Evolutionary conservation across 176 grass and related monocot genomes (phyloP).

Genomic region (Hordeum vulgare): DNA sequence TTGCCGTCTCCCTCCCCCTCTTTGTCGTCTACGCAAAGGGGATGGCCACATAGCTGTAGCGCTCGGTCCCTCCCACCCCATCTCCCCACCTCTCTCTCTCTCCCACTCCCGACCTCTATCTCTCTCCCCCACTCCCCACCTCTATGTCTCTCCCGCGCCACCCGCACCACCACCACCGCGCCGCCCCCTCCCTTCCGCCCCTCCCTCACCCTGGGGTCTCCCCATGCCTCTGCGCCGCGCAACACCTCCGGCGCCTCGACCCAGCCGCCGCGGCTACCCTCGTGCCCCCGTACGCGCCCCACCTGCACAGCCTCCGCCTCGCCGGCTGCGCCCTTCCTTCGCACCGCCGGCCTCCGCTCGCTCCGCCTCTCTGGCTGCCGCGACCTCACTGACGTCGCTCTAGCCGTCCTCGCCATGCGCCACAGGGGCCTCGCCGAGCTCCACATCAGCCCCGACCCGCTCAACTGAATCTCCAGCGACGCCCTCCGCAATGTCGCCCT

Average conservation of each 20-base stretch:
- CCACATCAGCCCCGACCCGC: too few species aligned
- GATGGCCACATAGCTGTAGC: too few species aligned
- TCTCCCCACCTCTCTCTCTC: too few species aligned
- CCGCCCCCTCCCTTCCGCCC: too few species aligned
- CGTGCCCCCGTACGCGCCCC: slow-evolving; percentile 39
- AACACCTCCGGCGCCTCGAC: slow-evolving; percentile 68
- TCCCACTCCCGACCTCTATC: too few species aligned
- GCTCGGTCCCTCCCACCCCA: too few species aligned
- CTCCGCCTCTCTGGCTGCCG: slow-evolving; percentile 43
- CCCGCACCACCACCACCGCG: too few species aligned
- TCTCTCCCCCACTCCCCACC: too few species aligned
- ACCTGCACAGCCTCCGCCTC: slow-evolving; percentile 55
- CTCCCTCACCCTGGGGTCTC: too few species aligned
- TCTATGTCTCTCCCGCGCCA: too few species aligned
- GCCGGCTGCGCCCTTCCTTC: slow-evolving; percentile 48
- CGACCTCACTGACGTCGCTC: slow-evolving; percentile 64
- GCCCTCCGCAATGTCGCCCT: slow-evolving; percentile 76
- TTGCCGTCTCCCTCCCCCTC: too few species aligned
- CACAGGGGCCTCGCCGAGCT: slow-evolving; percentile 66
- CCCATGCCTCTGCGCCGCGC: slow-evolving; percentile 75
- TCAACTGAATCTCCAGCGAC: slow-evolving; percentile 67
- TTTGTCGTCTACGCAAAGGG: too few species aligned
- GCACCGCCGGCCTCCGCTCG: slow-evolving; percentile 40
- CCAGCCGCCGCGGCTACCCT: slow-evolving; percentile 38
- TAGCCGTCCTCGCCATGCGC: slow-evolving; percentile 69